Evolutionary conservation across 139 green algal species (phyloP).

Genomic region (Ulvella scutata): DNA sequence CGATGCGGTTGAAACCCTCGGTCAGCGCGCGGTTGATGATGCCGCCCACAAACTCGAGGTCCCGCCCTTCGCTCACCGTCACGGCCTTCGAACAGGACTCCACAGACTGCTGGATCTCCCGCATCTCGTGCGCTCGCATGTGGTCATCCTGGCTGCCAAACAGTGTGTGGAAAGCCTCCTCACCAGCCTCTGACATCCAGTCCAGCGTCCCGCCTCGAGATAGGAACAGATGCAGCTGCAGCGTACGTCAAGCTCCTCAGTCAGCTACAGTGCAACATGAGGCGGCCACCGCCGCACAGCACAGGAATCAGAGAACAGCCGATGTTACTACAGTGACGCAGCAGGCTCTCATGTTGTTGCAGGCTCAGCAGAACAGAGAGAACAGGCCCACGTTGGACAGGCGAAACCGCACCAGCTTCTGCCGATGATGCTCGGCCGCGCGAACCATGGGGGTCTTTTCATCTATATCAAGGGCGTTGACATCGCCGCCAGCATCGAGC

Average conservation of each 20-base stretch:
- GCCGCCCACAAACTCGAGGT: not conserved
- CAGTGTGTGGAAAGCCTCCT: not conserved
- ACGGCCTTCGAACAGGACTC: not conserved
- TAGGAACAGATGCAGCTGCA: not conserved
- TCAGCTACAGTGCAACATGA: no score
- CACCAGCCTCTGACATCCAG: not conserved
- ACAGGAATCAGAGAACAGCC: no score
- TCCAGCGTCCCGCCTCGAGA: not conserved
- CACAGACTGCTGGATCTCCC: not conserved
- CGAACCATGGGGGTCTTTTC: not conserved
- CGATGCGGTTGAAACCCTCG: not conserved
- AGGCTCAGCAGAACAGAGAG: no score
- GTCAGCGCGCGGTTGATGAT: not conserved
- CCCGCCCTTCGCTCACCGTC: not conserved
- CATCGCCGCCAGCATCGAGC: not conserved
- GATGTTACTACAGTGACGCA: no score
- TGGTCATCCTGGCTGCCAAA: not conserved
- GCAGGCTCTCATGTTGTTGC: no score
- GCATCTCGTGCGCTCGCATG: not conserved
- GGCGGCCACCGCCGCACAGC: no score
- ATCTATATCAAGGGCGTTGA: not conserved
- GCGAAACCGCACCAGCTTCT: not conserved
- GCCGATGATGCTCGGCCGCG: not conserved
- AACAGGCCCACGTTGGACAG: no score
- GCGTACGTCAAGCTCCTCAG: no score